A percentile compares a stretch with the other conserved stretches of the same genome.
Conservation (phyloP, 2,329 filamentous ascomycete species). For the Trichoderma atrobrunneum region DNA sequence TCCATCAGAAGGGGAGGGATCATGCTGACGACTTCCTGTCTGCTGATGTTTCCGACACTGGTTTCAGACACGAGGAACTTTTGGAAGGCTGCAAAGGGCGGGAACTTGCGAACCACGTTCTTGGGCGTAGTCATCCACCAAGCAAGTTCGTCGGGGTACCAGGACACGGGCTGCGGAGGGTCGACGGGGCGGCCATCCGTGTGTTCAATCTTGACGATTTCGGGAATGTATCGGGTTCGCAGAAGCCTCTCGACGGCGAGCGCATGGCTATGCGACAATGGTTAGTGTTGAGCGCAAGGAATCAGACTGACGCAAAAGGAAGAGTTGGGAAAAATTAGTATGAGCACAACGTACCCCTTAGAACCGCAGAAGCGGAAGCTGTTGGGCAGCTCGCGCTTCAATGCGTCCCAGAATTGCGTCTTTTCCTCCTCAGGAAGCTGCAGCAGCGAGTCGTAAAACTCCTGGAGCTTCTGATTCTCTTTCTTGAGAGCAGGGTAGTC, state of each 20-base stretch:
- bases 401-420: slow-evolving; percentile 76
- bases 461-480: slow-evolving; percentile 79
- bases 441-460: slow-evolving; percentile 77
- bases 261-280: slow-evolving; percentile 64
- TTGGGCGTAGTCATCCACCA: slow-evolving; percentile 99
- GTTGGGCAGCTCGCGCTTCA: slow-evolving; percentile 86
- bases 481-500: slow-evolving; percentile 56
- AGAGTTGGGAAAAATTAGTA: not conserved
- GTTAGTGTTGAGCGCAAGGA: slow-evolving; percentile 2
- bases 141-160: slow-evolving; percentile 93
- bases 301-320: not conserved
- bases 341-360: slow-evolving; percentile 61
- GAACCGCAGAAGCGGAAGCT: slow-evolving; percentile 97
- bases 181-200: slow-evolving; percentile 79
- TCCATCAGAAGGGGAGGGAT: slow-evolving; percentile 94
- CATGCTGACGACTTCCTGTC: slow-evolving; percentile 98
- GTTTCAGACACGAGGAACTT: slow-evolving; percentile 98
- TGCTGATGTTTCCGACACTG: slow-evolving; percentile 92
- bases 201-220: slow-evolving; percentile 80
- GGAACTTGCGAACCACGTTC: slow-evolving; percentile 88
- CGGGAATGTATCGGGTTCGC: slow-evolving; percentile 82
- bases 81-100: slow-evolving; percentile 92
- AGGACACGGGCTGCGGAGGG: slow-evolving; percentile 75
- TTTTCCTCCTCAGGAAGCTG: slow-evolving; percentile 76
- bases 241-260: slow-evolving; percentile 85